Evolutionary conservation across 2,329 filamentous ascomycete species (phyloP), one percentile per base, ranked within the genome.

Genomic region (Penicillium decumbens): DNA sequence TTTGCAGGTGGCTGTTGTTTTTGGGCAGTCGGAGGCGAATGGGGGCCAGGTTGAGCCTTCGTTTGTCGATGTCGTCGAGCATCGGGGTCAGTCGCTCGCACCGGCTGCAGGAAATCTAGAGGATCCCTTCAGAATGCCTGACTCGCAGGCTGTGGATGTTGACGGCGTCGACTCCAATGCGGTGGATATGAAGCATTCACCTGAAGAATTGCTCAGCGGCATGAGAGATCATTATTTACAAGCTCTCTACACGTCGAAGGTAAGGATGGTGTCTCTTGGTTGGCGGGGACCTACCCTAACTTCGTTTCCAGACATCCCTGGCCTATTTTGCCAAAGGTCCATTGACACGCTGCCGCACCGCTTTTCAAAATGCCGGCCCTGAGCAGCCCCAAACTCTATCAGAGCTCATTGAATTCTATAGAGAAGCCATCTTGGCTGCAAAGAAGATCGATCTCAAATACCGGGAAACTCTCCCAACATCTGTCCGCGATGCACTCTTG

Each of bases 321-420:
- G 75, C 75, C 46, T 78, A 77, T 56, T 78, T 77, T 58, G 74
- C 74, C 30, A 78, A 78, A 63, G 75, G 75, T 4, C 75, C 75
- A 13, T 60, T 77, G 43, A 68, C 74, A 12, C 71, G 75, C 25
- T 75, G 72, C 25, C 71, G 75, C 28, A 69, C 64, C 33, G 65
- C 67, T 43, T 71, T 72, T 28, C 66, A 70, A 48, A 57, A 61
- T 8, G 50, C 60, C 9, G 64, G 56, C n/a, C 40, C 51, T 29
- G 52, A 60, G 24, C 55, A 60, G 10, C 41, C 57, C 5, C 57
- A 51, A 40, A 61, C 56, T 1, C 54, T 63, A 20, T 39, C 47
- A 1, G 64, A 68, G 6, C 58, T 75, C 4, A 55, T 65, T 38
- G 63, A 62, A 6, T 73, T 68, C 47, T 75, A 75, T 45, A 62